Evolutionary conservation across 352 stramenopile genomes (phyloP).

Genomic region (Phytophthora chlamydospora): DNA sequence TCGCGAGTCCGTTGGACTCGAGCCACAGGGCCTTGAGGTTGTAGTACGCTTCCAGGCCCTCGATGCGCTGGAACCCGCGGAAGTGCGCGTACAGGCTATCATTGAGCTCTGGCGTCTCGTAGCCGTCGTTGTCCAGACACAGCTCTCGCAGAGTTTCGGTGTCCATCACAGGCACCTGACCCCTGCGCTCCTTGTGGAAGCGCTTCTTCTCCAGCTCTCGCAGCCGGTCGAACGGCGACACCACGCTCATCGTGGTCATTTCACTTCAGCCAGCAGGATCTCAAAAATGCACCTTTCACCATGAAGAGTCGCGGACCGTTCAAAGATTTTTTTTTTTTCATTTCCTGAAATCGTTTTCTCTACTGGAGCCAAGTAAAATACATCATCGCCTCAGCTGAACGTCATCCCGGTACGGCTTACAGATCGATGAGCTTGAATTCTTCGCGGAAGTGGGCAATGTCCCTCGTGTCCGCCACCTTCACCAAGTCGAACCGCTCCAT

Average conservation of each 20-base stretch:
- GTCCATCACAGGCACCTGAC: conserved; percentile 88
- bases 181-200: conserved; percentile 69
- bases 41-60: conserved; percentile 94
- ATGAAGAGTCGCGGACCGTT: conserved; percentile 34
- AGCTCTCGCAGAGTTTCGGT: conserved; percentile 81
- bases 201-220: conserved; percentile 74
- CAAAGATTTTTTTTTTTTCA: conserved; percentile 22
- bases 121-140: conserved; percentile 92
- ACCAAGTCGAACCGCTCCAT: conserved; percentile 97
- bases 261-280: conserved; percentile 6
- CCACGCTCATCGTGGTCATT: conserved; percentile 52
- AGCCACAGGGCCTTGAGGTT: conserved; percentile 96
- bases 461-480: conserved; percentile 88
- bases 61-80: conserved; percentile 93
- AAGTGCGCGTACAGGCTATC: conserved; percentile 95
- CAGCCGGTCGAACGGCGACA: conserved; percentile 60
- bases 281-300: conserved; percentile 2
- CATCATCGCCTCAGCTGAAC: conserved; percentile 15
- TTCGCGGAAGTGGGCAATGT: conserved; percentile 78
- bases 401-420: conserved; percentile 34
- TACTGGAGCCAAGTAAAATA: conserved; percentile 36
- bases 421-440: conserved; percentile 89
- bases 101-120: conserved; percentile 95
- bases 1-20: conserved; percentile 93
- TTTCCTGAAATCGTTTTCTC: conserved; percentile 24